Evolutionary conservation across 2,329 filamentous ascomycete species (phyloP).

Genomic region (Annulohypoxylon truncatum): DNA sequence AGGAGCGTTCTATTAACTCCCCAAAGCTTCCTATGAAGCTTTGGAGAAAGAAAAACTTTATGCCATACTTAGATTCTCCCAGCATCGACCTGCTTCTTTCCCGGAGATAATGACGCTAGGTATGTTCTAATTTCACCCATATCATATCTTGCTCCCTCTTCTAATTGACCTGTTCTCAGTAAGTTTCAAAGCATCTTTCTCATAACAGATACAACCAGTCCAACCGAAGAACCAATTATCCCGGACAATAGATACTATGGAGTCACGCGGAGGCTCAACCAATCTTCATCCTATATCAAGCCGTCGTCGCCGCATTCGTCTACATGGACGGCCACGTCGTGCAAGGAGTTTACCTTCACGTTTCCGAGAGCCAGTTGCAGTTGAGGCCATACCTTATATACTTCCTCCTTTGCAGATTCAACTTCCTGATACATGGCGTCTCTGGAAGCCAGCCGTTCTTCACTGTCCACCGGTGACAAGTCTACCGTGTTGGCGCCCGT

Average conservation of each 20-base stretch:
- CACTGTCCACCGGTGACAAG: constrained; percentile 1
- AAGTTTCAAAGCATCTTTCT: not conserved
- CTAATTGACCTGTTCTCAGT: not conserved
- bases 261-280: not conserved
- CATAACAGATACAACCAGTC: not conserved
- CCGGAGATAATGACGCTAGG: not conserved
- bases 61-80: not conserved
- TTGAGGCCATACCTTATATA: not conserved
- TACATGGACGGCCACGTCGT: not conserved
- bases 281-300: not conserved
- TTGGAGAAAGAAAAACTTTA: not conserved
- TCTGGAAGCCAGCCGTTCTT: not conserved
- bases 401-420: not conserved
- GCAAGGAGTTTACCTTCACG: constrained; percentile 2
- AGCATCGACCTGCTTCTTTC: not conserved
- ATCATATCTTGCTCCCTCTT: not conserved
- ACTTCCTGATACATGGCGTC: not conserved
- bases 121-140: not conserved
- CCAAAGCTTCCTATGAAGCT: not conserved
- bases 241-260: not conserved
- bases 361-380: not conserved
- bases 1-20: not conserved
- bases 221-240: not conserved
- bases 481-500: not conserved
- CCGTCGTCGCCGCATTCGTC: not conserved